Percentiles rank a stretch among this genome's conserved stretches.
phyloP scores from a whole-genome alignment of 306 rosid genomes.

The Abrus pulchellus region DNA sequence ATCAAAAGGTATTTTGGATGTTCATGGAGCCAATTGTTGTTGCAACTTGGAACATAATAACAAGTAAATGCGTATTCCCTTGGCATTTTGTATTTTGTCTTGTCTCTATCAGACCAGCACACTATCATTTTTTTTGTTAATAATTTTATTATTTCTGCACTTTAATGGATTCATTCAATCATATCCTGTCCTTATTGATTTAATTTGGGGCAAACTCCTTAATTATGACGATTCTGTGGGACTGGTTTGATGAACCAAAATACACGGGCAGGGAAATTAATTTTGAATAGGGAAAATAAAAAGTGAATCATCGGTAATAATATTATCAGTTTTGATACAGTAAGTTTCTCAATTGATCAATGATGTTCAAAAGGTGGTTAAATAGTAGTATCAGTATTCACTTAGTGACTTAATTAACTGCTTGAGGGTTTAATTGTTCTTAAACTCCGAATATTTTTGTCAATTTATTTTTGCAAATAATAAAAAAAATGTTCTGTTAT shows the following conservation, averaged over 20 bases:
- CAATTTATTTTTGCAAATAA: background rate
- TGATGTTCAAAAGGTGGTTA: background rate
- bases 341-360: background rate
- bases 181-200: background rate
- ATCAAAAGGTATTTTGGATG: constrained; percentile 3
- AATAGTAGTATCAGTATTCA: background rate
- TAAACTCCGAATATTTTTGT: background rate
- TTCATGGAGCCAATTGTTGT: constrained; percentile 3
- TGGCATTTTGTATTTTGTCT: constrained; percentile 12
- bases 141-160: constrained; percentile 8
- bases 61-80: constrained; percentile 33
- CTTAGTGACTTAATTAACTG: background rate
- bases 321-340: background rate
- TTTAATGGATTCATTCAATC: constrained; percentile 13
- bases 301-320: background rate
- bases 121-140: background rate
- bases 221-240: constrained; percentile 22
- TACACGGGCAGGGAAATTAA: background rate
- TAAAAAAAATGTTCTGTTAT: background rate
- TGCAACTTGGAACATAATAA: constrained; percentile 4
- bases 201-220: constrained; percentile 6
- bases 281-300: background rate
- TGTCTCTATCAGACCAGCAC: constrained; percentile 19
- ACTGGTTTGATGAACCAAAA: constrained; percentile 2
- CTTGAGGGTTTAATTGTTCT: background rate